Evolutionary conservation across 1,284 basidiomycete genomes (phyloP), one percentile per base, ranked within the genome.

Genomic region (Malassezia brasiliensis): DNA sequence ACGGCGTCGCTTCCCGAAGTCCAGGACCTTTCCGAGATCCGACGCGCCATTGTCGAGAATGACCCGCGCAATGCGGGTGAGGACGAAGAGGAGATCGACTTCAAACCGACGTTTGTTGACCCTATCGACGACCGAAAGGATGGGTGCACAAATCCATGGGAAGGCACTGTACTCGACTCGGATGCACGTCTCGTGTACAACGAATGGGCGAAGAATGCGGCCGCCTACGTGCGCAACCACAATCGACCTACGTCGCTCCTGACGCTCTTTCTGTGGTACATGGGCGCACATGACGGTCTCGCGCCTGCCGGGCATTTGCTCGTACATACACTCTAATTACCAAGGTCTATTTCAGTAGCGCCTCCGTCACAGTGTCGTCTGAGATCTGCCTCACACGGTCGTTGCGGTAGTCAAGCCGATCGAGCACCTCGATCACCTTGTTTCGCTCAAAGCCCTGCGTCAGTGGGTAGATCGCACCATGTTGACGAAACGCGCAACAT

Each of bases 331-430:
- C 15, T 48, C 14, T 48, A 48, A 28, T 10, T 42, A 28, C 25
- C 3, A 7, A 28, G 25, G 25, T 28, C 25, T 37, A 35, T n/a
- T 17, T 41, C 11, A 70, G 58, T 20, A 70, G 62, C 57, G 62
- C 62, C 36, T 68, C 65, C 15, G 36, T 37, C 36, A 37, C 36
- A 10, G 36, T 14, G 38, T 40, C 38, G 38, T 40, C 38, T 2
- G 20, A 20, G 20, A 40, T 40, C n/a, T 40, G 17, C 6, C 19
- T 4, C 38, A 17, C 8, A 20, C 17, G 85, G 25, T 79, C 77
- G 12, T 88, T 91, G 17, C 91, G 83, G 77, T 96, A 98, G 77
- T 98, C 96, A 74, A 94, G 75, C 65, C 85, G 81, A 66, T 86
- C 83, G 60, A 96, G 79, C 10, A 86, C 85, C 62, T 90, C 87